Percentiles rank a stretch among this genome's conserved stretches.
phyloP scores from a whole-genome alignment of 1,284 basidiomycete species.

The Phylloboletellus chloephorus region DNA sequence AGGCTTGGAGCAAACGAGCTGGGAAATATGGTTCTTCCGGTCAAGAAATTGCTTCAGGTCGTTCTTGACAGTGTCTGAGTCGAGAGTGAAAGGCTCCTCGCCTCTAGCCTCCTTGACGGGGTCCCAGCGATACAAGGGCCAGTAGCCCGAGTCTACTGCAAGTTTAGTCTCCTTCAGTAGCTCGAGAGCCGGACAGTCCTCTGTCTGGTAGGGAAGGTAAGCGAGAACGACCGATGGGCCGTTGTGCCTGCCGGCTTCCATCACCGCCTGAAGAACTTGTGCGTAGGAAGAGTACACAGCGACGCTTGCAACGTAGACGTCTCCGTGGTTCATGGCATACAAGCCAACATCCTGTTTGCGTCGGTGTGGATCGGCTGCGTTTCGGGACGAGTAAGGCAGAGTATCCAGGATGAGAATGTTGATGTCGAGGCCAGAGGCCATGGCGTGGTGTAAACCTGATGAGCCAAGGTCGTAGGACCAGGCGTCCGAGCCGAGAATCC shows the following conservation, averaged over 20 bases:
- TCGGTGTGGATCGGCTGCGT: conserved; percentile 62
- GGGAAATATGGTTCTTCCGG: conserved; percentile 92
- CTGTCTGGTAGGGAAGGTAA: conserved; percentile 85
- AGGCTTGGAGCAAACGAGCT: conserved; percentile 80
- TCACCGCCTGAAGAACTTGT: conserved; percentile 88
- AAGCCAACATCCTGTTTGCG: conserved; percentile 92
- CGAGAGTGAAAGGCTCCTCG: conserved; percentile 86
- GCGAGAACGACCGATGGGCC: conserved; percentile 93
- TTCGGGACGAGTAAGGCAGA: conserved; percentile 77
- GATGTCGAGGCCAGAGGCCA: conserved; percentile 86
- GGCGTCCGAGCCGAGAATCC: conserved; percentile 97
- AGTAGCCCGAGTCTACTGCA: conserved; percentile 94
- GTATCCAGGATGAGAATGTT: conserved; percentile 97
- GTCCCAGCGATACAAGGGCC: conserved; percentile 99
- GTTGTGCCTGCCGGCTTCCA: conserved; percentile 87
- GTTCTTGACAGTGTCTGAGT: conserved; percentile 91
- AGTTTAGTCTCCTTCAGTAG: conserved; percentile 96
- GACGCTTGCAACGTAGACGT: conserved; percentile 92
- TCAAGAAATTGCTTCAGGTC: conserved; percentile 96
- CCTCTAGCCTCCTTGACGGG: conserved; percentile 73
- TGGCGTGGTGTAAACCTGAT: conserved; percentile 93
- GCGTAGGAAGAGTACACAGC: conserved; percentile 95
- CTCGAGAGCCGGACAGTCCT: conserved; percentile 78
- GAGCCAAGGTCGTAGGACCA: conserved; percentile 97
- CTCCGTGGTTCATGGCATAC: conserved; percentile 98